phyloP scores from a whole-genome alignment of 2,329 filamentous ascomycete species.

The Phoma sp. region DNA sequence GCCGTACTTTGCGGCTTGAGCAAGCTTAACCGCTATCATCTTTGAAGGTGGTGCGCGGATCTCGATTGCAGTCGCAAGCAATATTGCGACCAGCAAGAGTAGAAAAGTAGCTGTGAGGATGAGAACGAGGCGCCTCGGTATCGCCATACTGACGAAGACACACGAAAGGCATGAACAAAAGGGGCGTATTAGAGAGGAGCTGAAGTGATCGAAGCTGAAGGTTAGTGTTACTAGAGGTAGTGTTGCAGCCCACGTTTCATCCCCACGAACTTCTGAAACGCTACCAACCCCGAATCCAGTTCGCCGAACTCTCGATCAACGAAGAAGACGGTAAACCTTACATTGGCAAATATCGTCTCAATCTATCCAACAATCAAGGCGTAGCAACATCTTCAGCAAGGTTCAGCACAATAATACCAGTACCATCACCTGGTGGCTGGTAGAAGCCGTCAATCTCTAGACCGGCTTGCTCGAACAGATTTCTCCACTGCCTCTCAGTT shows the following conservation, averaged over 20 bases:
- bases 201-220: not conserved
- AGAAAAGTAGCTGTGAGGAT: conserved; percentile 34
- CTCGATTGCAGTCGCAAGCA: conserved; percentile 38
- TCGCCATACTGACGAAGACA: conserved; percentile 21
- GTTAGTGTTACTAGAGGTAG: conserved; percentile 11
- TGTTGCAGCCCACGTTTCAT: conserved; percentile 33
- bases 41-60: conserved; percentile 32
- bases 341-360: too few species aligned
- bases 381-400: not conserved
- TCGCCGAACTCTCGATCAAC: not conserved
- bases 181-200: not conserved
- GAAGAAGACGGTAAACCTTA: not conserved
- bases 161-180: not conserved
- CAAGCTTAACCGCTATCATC: conserved; percentile 32
- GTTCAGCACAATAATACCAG: not conserved
- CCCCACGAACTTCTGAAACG: conserved; percentile 21
- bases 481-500: conserved; percentile 9
- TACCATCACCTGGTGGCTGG: not conserved
- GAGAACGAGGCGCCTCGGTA: conserved; percentile 31
- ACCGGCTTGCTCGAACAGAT: conserved; percentile 1
- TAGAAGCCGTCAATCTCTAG: not conserved
- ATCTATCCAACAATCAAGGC: not conserved
- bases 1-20: conserved; percentile 36
- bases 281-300: not conserved
- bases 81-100: conserved; percentile 40